These are phyloP conservation scores for Cladosporium sp. DNA, from an alignment of 2,329 filamentous ascomycete genomes.

Conservation along the genomic window DNA sequence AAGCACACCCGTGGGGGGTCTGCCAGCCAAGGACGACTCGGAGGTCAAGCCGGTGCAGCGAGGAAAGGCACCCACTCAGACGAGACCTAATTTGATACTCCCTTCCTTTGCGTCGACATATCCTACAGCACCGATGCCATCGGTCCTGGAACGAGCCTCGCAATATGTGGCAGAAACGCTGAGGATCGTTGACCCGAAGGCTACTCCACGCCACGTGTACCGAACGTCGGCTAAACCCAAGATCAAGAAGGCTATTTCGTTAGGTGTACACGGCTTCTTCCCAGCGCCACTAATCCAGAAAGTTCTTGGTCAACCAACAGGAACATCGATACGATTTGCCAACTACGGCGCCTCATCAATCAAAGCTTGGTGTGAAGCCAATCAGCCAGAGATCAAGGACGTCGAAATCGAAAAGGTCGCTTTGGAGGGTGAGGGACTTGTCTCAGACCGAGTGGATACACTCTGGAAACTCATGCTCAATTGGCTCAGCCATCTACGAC, in stretches of 20 bases:
- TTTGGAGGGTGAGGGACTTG: slow-evolving; percentile 90
- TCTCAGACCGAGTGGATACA: slow-evolving; percentile 84
- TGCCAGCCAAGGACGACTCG: not conserved
- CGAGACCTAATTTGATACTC: slow-evolving; percentile 64
- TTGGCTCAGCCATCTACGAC: slow-evolving; percentile 87
- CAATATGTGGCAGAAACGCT: slow-evolving; percentile 42
- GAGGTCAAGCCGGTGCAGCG: slow-evolving; percentile 27
- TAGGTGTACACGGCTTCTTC: slow-evolving; percentile 93
- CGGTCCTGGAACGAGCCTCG: slow-evolving; percentile 45
- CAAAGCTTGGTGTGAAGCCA: slow-evolving; percentile 73
- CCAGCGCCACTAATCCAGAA: slow-evolving; percentile 84
- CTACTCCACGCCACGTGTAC: slow-evolving; percentile 67
- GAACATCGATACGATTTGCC: slow-evolving; percentile 91
- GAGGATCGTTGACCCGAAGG: slow-evolving; percentile 36
- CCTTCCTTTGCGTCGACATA: slow-evolving; percentile 73
- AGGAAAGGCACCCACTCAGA: slow-evolving; percentile 30
- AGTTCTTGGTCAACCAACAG: slow-evolving; percentile 91
- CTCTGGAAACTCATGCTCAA: slow-evolving; percentile 93
- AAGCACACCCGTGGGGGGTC: slow-evolving; percentile 5
- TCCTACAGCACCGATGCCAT: slow-evolving; percentile 47
- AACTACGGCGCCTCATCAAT: slow-evolving; percentile 84
- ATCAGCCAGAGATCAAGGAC: slow-evolving; percentile 60
- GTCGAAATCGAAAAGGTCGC: slow-evolving; percentile 93
- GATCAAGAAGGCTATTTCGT: slow-evolving; percentile 84
- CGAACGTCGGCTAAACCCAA: slow-evolving; percentile 66